Conservation (phyloP, 805 yeast genomes). For the Cyberlindnera maclurae region DNA sequence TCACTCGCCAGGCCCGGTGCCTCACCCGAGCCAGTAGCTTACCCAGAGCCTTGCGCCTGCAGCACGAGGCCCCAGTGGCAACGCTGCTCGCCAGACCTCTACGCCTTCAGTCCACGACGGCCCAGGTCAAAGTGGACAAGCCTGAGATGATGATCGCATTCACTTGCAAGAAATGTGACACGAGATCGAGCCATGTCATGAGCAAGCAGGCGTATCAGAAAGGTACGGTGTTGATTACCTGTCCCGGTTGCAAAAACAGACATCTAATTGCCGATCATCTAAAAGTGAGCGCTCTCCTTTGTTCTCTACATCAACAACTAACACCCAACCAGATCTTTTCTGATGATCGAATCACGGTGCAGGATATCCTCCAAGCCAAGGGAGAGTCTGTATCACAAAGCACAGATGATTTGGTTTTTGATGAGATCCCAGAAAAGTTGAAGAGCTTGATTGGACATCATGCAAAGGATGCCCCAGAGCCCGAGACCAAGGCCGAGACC, state of each 20-base stretch:
- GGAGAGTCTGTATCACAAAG: slow-evolving; percentile 68
- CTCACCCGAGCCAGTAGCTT: too few species aligned
- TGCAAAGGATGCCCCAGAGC: slow-evolving; percentile 61
- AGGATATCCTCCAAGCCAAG: slow-evolving; percentile 66
- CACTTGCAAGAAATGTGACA: slow-evolving; percentile 82
- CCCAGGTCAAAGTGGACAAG: slow-evolving; percentile 50
- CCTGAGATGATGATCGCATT: slow-evolving; percentile 84
- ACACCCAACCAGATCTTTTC: slow-evolving; percentile 54
- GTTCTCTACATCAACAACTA: slow-evolving; percentile 13
- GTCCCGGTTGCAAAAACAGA: slow-evolving; percentile 85
- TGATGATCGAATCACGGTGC: slow-evolving; percentile 70
- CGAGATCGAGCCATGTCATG: slow-evolving; percentile 82
- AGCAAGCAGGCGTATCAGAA: slow-evolving; percentile 85
- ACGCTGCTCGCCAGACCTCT: background rate
- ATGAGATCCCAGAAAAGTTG: slow-evolving; percentile 56
- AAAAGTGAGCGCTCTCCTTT: slow-evolving; percentile 30
- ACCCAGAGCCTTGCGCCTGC: too few species aligned
- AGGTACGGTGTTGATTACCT: slow-evolving; percentile 84
- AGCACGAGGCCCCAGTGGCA: background rate
- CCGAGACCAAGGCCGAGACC: slow-evolving; percentile 1
- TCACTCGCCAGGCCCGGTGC: too few species aligned
- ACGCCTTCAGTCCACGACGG: slow-evolving; percentile 16
- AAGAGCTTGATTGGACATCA: slow-evolving; percentile 49
- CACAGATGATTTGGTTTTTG: slow-evolving; percentile 62
- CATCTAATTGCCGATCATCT: slow-evolving; percentile 89